Base-by-base conservation (phyloP, 2,329 filamentous ascomycete species). In the Leptosphaerulina australis region DNA sequence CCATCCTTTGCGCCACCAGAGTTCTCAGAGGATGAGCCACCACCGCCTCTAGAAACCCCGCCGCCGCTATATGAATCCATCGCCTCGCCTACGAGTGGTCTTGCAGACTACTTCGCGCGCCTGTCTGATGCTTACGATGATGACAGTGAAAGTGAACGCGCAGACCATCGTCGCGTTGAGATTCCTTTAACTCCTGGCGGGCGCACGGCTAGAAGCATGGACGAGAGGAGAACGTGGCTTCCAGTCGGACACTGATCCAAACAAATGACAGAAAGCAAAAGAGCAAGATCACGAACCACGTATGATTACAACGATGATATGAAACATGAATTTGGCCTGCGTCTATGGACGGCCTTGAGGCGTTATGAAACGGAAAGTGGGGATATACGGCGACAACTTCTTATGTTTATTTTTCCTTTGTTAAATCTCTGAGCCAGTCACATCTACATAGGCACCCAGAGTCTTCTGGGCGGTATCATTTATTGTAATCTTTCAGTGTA, bases 1-100 rank as follows among this genome's bases (percentile, higher is more conserved):
- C 92, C 92, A 0, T 95, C 90, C 0, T 96, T 91, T 75, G 91
- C 91, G 51, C 92, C 92, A 2, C 91, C 92, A 0, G 84, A 90
- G 0, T 96, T 96, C 66, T 87, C 94, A 55, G 90, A 90, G 4
- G 88, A 95, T 44, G 81, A 85, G 4, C 86, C 88, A 0, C 88
- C 90, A 3, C 88, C 88, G 40, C 85, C 87, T 0, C 71, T 88
- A 12, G 79, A 88, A 57, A 95, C 91, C 0, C 91, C 91, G 1
- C 92, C 92, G 6, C 92, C 92, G 0, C 85, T 88, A 49, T 96
- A 97, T 69, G 89, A 93, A 51, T 79, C 81, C 3, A 88, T 95
- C 28, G 84, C 94, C 1, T 88, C 87, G 12, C 90, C 69, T 72
- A 91, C 76, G 74, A 86, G 71, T 10, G 83, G 83, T 0, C 72